Base-by-base conservation (phyloP, 371 early-diverging fungal species). In the Mycotypha africana region DNA sequence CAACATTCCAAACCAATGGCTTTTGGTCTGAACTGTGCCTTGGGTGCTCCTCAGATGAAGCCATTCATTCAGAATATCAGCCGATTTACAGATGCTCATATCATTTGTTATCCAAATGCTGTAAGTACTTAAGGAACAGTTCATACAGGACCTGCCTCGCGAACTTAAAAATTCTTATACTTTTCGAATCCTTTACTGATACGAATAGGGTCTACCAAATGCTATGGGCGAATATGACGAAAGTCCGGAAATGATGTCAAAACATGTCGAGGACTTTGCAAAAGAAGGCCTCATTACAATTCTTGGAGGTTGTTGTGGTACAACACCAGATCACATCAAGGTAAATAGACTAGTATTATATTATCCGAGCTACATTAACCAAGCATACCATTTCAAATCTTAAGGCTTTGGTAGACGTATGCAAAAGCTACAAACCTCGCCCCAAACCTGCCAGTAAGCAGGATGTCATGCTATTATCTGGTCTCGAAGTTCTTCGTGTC, bases 221-320 rank as follows among this genome's bases (percentile, higher is more conserved):
- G 84, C 90, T 4, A 86, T 90, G 78, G 90, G 89, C 62, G 86
- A 86, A 53, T 91, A 91, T 58, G 95, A 95, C 55, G 89, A 95
- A 68, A 74, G 79, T 15, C 92, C 95, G 10, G 86, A 73, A 38
- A 74, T 66, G 19, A 95, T 94, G 95, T 91, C 92, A 2, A 72
- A 66, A 26, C 76, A 86, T 38, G 86, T 95, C 19, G 77, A 75
- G 24, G 83, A 79, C 11, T 95, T 94, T 74, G 94, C 94, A 17
- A 72, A 82, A 45, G 89, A 90, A 36, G 94, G 94, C 14, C 74
- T 95, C 15, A 76, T 95, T 21, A 94, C 93, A 51, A 92, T 95
- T 67, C 76, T 95, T 16, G 95, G 95, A 48, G 95, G 95, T 28
- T 95, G 95, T 78, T 95, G 95, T 65, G 95, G 95, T 62, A 92